Evolutionary conservation across 176 grass and related monocot genomes (phyloP).

Genomic region (Pharus latifolius): DNA sequence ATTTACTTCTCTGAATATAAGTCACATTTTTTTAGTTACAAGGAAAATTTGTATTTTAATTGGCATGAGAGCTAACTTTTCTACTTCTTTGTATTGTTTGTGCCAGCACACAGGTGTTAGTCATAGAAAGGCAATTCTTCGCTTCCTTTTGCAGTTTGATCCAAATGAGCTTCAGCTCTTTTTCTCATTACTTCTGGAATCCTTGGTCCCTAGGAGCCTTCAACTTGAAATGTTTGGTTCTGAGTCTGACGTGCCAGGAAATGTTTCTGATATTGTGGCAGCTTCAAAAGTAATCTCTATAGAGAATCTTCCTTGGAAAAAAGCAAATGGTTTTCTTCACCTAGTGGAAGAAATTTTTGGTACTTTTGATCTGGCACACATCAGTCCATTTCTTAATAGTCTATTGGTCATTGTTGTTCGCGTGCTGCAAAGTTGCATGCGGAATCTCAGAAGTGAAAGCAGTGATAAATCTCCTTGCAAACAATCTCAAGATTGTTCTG

Average conservation of each 20-base stretch:
- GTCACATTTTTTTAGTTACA: neutral
- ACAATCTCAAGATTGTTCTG: constrained; percentile 10
- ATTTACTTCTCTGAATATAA: constrained; percentile 13
- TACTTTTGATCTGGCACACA: constrained; percentile 69
- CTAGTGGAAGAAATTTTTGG: constrained; percentile 67
- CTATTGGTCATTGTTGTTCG: constrained; percentile 67
- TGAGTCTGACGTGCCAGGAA: constrained; percentile 25
- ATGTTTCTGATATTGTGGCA: constrained; percentile 34
- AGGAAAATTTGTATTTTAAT: constrained; percentile 1
- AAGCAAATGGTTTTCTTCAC: constrained; percentile 76
- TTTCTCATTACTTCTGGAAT: constrained; percentile 68
- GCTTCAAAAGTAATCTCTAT: constrained; percentile 34
- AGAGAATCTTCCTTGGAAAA: constrained; percentile 66
- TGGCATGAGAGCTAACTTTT: constrained; percentile 10
- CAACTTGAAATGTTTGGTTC: constrained; percentile 35
- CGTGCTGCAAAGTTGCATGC: constrained; percentile 71
- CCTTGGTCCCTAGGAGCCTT: constrained; percentile 41
- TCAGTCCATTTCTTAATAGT: constrained; percentile 60
- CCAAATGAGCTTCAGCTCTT: constrained; percentile 76
- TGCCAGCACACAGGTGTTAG: constrained; percentile 74
- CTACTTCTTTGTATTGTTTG: constrained; percentile 8
- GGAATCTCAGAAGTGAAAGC: constrained; percentile 11
- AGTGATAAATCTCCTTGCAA: constrained; percentile 12
- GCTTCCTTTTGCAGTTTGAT: constrained; percentile 81
- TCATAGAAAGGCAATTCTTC: constrained; percentile 79